These are phyloP conservation scores for Verticillium albo-atrum DNA, from an alignment of 2,329 filamentous ascomycete genomes.

Conservation along the genomic window DNA sequence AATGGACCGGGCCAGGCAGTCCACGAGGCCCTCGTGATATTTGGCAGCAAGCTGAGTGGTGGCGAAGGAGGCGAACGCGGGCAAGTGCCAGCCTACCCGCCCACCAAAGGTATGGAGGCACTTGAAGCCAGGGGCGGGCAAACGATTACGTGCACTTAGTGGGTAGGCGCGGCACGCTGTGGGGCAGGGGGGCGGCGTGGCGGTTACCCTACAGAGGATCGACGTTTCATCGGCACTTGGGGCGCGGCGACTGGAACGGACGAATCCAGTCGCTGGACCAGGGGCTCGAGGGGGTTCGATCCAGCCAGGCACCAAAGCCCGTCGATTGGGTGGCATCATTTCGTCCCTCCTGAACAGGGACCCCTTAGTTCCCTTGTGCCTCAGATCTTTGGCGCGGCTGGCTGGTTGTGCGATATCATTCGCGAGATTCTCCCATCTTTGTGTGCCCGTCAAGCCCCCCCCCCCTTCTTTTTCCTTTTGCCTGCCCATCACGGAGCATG, in stretches of 20 bases:
- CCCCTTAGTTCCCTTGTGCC: neutral
- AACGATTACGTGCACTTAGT: neutral
- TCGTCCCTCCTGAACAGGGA: neutral
- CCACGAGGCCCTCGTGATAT: neutral
- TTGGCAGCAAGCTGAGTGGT: neutral
- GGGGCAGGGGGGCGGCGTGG: neutral
- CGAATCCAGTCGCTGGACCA: neutral
- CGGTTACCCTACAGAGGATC: neutral
- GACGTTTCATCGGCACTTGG: neutral
- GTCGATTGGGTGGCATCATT: neutral
- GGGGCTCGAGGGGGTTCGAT: neutral
- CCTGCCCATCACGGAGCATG: neutral
- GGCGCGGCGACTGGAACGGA: neutral
- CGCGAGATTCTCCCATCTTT: neutral
- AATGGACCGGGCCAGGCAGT: neutral
- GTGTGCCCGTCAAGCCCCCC: neutral
- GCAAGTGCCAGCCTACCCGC: too few species aligned
- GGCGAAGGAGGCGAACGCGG: neutral
- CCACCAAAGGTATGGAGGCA: too few species aligned
- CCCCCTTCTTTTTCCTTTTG: neutral
- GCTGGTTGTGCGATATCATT: neutral
- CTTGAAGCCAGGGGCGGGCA: too few species aligned
- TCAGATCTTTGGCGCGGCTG: neutral
- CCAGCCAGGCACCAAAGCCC: neutral
- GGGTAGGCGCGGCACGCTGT: neutral